Base-by-base conservation (phyloP, 2,329 filamentous ascomycete genomes). In the Ophiostoma quercus region DNA sequence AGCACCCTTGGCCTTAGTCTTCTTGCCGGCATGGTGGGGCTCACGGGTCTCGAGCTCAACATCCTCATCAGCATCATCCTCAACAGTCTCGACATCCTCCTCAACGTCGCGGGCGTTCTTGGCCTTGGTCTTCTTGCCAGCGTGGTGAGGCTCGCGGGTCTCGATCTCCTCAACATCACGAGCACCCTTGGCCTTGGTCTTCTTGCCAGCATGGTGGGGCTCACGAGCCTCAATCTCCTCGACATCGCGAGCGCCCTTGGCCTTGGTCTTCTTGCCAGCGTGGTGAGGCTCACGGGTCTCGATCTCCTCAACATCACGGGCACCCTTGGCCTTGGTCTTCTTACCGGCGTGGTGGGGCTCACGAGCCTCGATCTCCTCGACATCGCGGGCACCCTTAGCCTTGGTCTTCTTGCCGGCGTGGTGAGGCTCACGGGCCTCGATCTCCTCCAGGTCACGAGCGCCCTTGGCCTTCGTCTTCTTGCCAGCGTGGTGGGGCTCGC, bases 301-400 rank as follows among this genome's bases (percentile, higher is more conserved):
- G 6, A 74, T 41, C 39, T 41, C 43, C 43, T 66, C 69, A 12
- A 72, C 12, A 9, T 66, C 67, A n/a, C 71, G 71, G 3, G 39
- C 66, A 3, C 68, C 66, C 57, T 66, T 70, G 22, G 51, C 11
- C n/a, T 72, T 72, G 54, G 67, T 71, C 71, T 73, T 74, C 71
- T 74, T 73, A 67, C 75, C 75, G n/a, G 74, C 73, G 65, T 75
- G 75, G 65, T 75, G 75, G 11, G 73, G 72, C 39, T 71, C 71
- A 4, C 71, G 70, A 11, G 69, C 25, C 32, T 71, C 70, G 7
- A 71, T 25, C n/a, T 57, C 41, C n/a, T 71, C 72, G 4, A 63
- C 66, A 3, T 70, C 69, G 19, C 68, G 70, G 11, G 37, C 69
- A 7, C 67, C 66, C 69, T 70, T 70, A 39, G 34, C 39, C 68